Conservation (phyloP, 495 filamentous ascomycete species). For the Sphaerosporella brunnea region DNA sequence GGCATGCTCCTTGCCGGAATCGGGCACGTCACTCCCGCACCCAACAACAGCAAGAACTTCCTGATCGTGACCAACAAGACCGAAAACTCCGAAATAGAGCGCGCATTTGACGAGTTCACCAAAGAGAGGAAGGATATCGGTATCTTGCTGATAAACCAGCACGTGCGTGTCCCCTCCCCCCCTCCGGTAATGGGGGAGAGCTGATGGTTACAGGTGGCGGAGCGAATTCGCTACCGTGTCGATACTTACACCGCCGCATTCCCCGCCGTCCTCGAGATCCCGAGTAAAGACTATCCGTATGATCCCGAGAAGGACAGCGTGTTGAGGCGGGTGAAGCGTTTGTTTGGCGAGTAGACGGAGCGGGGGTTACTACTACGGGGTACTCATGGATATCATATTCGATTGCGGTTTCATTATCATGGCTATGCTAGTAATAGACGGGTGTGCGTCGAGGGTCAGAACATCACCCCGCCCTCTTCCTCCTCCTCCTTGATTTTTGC, state of each 20-base stretch:
- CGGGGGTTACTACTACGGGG: neutral
- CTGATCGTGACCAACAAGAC: constrained; percentile 90
- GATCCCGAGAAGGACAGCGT: constrained; percentile 99
- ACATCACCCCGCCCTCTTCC: constrained; percentile 13
- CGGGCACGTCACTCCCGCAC: constrained; percentile 62
- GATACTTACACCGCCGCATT: constrained; percentile 60
- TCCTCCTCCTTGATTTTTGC: constrained; percentile 26
- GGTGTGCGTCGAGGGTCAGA: neutral
- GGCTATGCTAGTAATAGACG: neutral
- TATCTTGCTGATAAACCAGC: constrained; percentile 92
- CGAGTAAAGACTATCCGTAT: constrained; percentile 97
- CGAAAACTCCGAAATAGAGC: constrained; percentile 70
- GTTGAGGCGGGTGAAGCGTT: constrained; percentile 65
- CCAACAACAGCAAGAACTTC: constrained; percentile 89
- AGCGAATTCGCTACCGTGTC: constrained; percentile 70
- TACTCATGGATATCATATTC: neutral
- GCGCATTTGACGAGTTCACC: constrained; percentile 71
- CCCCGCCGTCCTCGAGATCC: constrained; percentile 74
- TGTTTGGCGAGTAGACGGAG: constrained; percentile 66
- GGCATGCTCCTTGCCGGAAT: constrained; percentile 87
- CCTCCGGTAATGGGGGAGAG: neutral
- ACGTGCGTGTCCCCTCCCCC: constrained; percentile 47
- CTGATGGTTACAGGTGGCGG: constrained; percentile 49
- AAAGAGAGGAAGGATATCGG: constrained; percentile 92
- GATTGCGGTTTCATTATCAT: neutral